phyloP scores from a whole-genome alignment of 2,329 filamentous ascomycete species.

The Bretziella fagacearum region DNA sequence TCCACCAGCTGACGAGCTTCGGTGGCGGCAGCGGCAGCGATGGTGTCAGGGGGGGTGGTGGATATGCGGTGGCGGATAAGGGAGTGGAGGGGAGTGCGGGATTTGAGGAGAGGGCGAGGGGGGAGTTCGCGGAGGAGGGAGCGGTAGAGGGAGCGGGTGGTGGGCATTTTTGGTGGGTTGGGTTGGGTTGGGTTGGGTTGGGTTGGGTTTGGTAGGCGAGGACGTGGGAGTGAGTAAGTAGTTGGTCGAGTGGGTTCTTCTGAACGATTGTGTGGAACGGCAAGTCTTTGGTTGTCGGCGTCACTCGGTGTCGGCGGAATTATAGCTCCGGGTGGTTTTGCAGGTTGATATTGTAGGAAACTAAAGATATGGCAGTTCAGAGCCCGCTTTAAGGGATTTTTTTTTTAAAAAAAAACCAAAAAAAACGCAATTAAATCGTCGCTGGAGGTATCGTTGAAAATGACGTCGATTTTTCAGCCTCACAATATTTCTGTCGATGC shows the following conservation, averaged over 20 bases:
- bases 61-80: conserved; percentile 34
- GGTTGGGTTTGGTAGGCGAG: not conserved
- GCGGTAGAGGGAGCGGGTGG: conserved; percentile 74
- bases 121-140: conserved; percentile 79
- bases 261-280: too few relatives aligned
- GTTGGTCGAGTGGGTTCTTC: too few relatives aligned
- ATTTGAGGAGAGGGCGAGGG: conserved; percentile 39
- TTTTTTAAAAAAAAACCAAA: too few relatives aligned
- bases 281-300: too few relatives aligned
- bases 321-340: too few relatives aligned
- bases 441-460: too few relatives aligned
- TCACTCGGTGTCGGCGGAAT: too few relatives aligned
- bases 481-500: too few relatives aligned
- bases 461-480: too few relatives aligned
- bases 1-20: conserved; percentile 57
- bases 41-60: conserved; percentile 18
- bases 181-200: not conserved
- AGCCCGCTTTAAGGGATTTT: too few relatives aligned
- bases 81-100: conserved; percentile 51
- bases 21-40: conserved; percentile 5
- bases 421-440: too few relatives aligned
- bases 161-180: conserved; percentile 22
- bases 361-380: too few relatives aligned
- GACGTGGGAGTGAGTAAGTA: not conserved
- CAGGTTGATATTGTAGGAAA: not conserved